These are phyloP conservation scores for Solanum paucissectum DNA, from an alignment of 257 asterid genomes.

Conservation along the genomic window DNA sequence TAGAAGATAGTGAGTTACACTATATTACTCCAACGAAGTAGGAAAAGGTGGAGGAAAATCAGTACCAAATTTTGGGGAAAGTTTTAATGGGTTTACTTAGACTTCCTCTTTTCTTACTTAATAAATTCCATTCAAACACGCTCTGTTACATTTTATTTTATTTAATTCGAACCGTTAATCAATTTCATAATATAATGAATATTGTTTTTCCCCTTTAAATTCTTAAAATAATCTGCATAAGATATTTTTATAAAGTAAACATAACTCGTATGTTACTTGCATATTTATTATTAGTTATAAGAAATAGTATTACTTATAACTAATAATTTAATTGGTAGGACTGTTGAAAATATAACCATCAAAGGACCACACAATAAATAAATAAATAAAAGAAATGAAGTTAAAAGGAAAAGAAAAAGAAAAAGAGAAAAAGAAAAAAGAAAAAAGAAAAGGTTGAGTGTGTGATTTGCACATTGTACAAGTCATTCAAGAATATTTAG, in stretches of 20 bases:
- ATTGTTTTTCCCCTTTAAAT: neutral
- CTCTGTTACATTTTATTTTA: neutral
- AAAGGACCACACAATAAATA: neutral
- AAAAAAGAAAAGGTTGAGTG: neutral
- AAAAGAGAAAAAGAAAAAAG: neutral
- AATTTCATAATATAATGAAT: neutral
- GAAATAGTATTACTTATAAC: neutral
- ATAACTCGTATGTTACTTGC: neutral
- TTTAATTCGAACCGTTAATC: neutral
- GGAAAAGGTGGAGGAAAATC: neutral
- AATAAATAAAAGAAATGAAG: neutral
- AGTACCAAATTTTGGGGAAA: neutral
- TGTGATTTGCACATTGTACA: neutral
- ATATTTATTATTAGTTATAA: neutral
- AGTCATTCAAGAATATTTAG: neutral
- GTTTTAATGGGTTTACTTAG: neutral
- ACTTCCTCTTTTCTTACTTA: neutral
- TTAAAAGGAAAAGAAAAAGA: neutral
- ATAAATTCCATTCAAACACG: neutral
- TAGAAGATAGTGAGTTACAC: neutral
- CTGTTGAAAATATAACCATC: neutral
- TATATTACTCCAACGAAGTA: neutral
- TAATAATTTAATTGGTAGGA: neutral
- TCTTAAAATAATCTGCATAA: neutral
- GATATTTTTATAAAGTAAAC: neutral